A percentile compares a stretch with the other conserved stretches of the same genome.
These are phyloP conservation scores for Phytophthora palmivora DNA, from an alignment of 352 stramenopile genomes.

Conservation along the genomic window DNA sequence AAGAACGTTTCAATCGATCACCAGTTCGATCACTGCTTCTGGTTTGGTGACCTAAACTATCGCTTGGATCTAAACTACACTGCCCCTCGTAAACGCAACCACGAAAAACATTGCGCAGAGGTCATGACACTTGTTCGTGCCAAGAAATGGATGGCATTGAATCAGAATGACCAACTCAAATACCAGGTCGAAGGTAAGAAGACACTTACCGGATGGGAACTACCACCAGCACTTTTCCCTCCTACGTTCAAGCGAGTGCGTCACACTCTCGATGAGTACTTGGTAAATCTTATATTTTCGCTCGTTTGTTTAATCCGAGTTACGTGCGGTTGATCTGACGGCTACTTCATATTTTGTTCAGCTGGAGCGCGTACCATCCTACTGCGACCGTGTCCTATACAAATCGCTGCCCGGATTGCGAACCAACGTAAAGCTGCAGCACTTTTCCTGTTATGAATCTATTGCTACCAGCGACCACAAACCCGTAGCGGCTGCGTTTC, in stretches of 20 bases:
- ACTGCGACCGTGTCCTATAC: slow-evolving; percentile 86
- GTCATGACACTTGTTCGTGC: slow-evolving; percentile 63
- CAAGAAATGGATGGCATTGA: slow-evolving; percentile 71
- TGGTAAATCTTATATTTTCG: slow-evolving; percentile 29
- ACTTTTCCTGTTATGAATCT: slow-evolving; percentile 64
- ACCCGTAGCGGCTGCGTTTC: slow-evolving; percentile 69
- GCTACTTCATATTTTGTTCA: slow-evolving; percentile 19
- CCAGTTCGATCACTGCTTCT: slow-evolving; percentile 90
- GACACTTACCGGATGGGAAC: slow-evolving; percentile 67
- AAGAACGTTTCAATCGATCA: slow-evolving; percentile 77
- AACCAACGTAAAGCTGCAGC: slow-evolving; percentile 57
- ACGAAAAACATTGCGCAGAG: slow-evolving; percentile 74
- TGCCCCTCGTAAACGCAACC: slow-evolving; percentile 45
- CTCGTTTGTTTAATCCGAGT: background rate
- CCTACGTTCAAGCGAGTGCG: slow-evolving; percentile 89
- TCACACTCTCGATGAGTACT: slow-evolving; percentile 43
- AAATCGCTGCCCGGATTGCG: slow-evolving; percentile 75
- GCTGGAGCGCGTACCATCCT: slow-evolving; percentile 81
- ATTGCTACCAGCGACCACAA: slow-evolving; percentile 90
- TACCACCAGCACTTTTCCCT: slow-evolving; percentile 68
- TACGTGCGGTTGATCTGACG: slow-evolving; percentile 5
- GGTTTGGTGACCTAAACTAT: slow-evolving; percentile 91
- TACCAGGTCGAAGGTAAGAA: slow-evolving; percentile 67
- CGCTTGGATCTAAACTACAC: slow-evolving; percentile 78
- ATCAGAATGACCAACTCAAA: slow-evolving; percentile 82